A percentile compares a stretch with the other conserved stretches of the same genome.
These are phyloP conservation scores for Adiantum capillusveneris DNA, from an alignment of 75 land plant species.

Conservation along the genomic window DNA sequence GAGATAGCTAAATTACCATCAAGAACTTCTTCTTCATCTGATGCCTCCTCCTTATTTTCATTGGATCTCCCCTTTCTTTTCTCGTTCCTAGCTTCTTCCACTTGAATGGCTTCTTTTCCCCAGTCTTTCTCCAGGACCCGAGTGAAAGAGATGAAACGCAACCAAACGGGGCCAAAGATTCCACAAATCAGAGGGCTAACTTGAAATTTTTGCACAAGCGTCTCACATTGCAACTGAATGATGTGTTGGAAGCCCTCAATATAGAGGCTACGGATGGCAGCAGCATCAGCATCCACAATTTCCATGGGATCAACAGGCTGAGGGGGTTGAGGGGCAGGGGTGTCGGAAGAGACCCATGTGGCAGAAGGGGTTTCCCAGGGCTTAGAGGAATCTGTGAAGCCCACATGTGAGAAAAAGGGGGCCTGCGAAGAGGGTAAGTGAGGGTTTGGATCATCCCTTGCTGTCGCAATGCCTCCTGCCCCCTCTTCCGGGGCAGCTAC, in stretches of 20 bases:
- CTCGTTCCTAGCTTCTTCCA: constrained; percentile 16
- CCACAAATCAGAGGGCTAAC: constrained; percentile 75
- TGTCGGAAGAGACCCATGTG: neutral
- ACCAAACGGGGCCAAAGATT: constrained; percentile 58
- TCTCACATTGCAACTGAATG: constrained; percentile 74
- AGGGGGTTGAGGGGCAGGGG: constrained; percentile 3
- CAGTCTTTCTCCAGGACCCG: constrained; percentile 58
- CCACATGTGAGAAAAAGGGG: constrained; percentile 2
- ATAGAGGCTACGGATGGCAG: constrained; percentile 36
- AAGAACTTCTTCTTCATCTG: neutral
- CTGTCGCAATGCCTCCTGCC: constrained; percentile 13
- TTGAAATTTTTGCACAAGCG: constrained; percentile 56
- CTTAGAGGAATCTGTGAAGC: constrained; percentile 11
- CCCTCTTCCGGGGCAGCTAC: constrained; percentile 11
- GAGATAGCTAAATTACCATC: no score
- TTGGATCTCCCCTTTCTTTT: neutral
- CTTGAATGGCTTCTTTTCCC: constrained; percentile 39
- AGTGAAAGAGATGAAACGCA: constrained; percentile 56
- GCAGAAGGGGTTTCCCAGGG: constrained; percentile 1
- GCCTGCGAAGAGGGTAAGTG: constrained; percentile 3
- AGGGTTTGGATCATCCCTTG: constrained; percentile 10
- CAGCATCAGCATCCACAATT: constrained; percentile 6
- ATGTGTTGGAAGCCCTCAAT: constrained; percentile 79
- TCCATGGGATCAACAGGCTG: constrained; percentile 6
- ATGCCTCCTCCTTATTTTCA: neutral